Evolutionary conservation across 352 stramenopile genomes (phyloP).

Genomic region (Globisporangium acanthophoron): DNA sequence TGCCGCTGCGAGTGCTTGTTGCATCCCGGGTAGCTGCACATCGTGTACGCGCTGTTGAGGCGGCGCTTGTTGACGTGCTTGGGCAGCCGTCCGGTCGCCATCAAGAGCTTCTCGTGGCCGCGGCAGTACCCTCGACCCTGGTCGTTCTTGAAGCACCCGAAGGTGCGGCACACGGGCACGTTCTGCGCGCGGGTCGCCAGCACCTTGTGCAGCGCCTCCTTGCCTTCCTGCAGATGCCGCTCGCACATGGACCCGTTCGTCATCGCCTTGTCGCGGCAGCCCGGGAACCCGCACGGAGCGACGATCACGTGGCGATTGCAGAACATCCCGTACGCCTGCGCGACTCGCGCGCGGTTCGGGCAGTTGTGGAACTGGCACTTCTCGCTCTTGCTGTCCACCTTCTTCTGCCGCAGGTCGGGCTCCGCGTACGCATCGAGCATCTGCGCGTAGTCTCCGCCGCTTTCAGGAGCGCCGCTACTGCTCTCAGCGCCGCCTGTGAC

Average conservation of each 20-base stretch:
- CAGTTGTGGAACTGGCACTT: constrained; percentile 75
- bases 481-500: not conserved
- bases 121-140: constrained; percentile 81
- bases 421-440: constrained; percentile 37
- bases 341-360: constrained; percentile 70
- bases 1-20: constrained; percentile 82
- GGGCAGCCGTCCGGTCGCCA: constrained; percentile 69
- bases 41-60: constrained; percentile 85
- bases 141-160: constrained; percentile 86
- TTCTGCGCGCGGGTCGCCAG: constrained; percentile 62
- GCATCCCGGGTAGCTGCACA: constrained; percentile 83
- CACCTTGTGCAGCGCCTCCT: constrained; percentile 65
- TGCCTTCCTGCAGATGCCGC: constrained; percentile 61
- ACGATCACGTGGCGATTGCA: constrained; percentile 87
- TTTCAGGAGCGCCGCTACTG: constrained; percentile 9
- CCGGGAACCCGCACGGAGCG: constrained; percentile 78
- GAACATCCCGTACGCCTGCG: constrained; percentile 75
- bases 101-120: constrained; percentile 82
- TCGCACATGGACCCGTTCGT: constrained; percentile 61
- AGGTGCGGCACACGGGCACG: constrained; percentile 67
- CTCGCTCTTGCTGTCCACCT: constrained; percentile 60
- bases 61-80: constrained; percentile 81
- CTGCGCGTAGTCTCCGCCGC: constrained; percentile 31
- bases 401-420: constrained; percentile 45
- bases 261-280: constrained; percentile 71